Evolutionary conservation across 148 eudicot genomes (phyloP), one percentile per base, ranked within the genome.

Genomic region (Amaranthus cruentus): DNA sequence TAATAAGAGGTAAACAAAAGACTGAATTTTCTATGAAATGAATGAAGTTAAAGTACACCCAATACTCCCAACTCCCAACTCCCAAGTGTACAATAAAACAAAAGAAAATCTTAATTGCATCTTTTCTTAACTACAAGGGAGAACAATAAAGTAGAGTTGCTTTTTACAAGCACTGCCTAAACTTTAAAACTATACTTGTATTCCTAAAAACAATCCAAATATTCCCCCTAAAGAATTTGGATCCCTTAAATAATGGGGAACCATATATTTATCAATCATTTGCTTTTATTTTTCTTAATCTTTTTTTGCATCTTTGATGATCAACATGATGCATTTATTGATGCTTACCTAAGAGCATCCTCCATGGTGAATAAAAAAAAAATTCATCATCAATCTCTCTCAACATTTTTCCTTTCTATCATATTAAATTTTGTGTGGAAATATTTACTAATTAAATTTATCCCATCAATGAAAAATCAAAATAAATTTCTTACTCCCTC

Each of bases 241-340:
- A 81, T 80, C 81, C 79, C 79, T 47, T 72, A 0, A 73, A 80
- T 78, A 77, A 66, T 76, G 80, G 68, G 63, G 72, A 78, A 56
- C 79, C 82, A 79, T 79, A 76, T 73, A 70, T 79, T 74, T 75
- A 62, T 63, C 60, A 55, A 42, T 76, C 55, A 64, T 69, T 47
- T 11, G 47, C 49, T 66, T 69, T 42, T 63, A 10, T 78, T 75
- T 84, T 80, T 84, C 69, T 74, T 78, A 80, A 86, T 84, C 85
- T 82, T 86, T 68, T 47, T 52, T 6, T 55, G 50, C 13, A 6
- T 44, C 60, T 12, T 7, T 28, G 38, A 15, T 53, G 7, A 14
- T 62, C 2, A 74, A 6, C 43, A 60, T 11, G 7, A 43, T 18
- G 18, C 18, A 18, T 18, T 18, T 18, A 18, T 18, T 18, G 18